Conservation (phyloP, 805 yeast genomes). For the Saturnispora mendoncae region DNA sequence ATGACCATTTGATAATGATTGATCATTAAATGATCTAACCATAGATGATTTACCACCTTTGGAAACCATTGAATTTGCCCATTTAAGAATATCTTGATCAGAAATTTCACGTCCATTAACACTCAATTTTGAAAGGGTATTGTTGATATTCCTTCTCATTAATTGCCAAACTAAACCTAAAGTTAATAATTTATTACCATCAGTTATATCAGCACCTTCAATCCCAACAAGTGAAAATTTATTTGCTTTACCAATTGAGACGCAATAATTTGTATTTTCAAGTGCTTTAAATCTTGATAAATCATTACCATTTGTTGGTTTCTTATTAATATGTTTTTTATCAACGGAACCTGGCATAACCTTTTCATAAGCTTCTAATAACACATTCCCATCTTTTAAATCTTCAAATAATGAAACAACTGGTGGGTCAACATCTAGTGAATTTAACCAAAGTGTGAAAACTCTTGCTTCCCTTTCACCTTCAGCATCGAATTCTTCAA, state of each 20-base stretch:
- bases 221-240: slow-evolving; percentile 93
- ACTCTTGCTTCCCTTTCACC: slow-evolving; percentile 99
- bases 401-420: slow-evolving; percentile 89
- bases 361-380: slow-evolving; percentile 90
- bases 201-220: slow-evolving; percentile 95
- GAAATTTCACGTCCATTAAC: slow-evolving; percentile 66
- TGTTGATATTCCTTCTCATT: slow-evolving; percentile 90
- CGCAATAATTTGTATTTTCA: slow-evolving; percentile 98
- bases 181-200: slow-evolving; percentile 82
- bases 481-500: slow-evolving; percentile 97
- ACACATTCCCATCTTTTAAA: slow-evolving; percentile 81
- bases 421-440: slow-evolving; percentile 92
- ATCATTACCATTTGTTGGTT: slow-evolving; percentile 67
- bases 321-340: slow-evolving; percentile 70
- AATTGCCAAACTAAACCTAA: slow-evolving; percentile 96
- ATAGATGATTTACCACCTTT: slow-evolving; percentile 74
- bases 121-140: slow-evolving; percentile 67
- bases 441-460: slow-evolving; percentile 94
- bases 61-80: slow-evolving; percentile 84
- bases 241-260: slow-evolving; percentile 87
- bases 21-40: slow-evolving; percentile 80
- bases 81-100: slow-evolving; percentile 79
- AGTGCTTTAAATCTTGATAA: slow-evolving; percentile 87
- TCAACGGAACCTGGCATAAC: slow-evolving; percentile 91
- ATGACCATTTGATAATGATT: slow-evolving; percentile 64